phyloP scores from a whole-genome alignment of 306 rosid species.

The Abrus precatorius region DNA sequence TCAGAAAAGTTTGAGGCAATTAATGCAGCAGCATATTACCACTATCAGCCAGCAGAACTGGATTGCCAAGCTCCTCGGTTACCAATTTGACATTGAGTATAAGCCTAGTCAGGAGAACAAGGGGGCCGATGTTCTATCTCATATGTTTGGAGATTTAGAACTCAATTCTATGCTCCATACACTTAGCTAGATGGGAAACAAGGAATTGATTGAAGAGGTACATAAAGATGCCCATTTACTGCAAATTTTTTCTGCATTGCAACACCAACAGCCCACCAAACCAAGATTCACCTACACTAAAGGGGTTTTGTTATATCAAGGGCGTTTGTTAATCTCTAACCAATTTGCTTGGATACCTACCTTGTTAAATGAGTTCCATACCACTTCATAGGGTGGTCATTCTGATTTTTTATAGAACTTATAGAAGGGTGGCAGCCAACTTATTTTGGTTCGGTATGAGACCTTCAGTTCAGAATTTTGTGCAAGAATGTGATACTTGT shows the following conservation, averaged over 20 bases:
- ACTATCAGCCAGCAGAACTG: background rate
- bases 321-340: too few species aligned
- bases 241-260: too few species aligned
- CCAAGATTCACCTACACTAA: too few species aligned
- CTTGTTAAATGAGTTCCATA: background rate
- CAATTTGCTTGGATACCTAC: too few species aligned
- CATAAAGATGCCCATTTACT: background rate
- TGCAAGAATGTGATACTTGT: background rate
- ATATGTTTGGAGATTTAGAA: background rate
- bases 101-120: background rate
- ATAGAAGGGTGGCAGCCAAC: background rate
- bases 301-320: too few species aligned
- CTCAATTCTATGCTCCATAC: background rate
- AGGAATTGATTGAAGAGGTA: background rate
- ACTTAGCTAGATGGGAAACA: rapidly evolving
- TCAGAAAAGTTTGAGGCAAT: background rate
- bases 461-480: background rate
- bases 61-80: background rate
- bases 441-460: background rate
- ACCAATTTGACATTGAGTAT: background rate
- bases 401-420: background rate
- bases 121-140: background rate
- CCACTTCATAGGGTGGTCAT: background rate
- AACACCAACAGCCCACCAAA: too few species aligned
- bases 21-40: background rate